Base-by-base conservation (phyloP, 192 early-diverging fungal genomes). In the Neocallimastix lanati region DNA sequence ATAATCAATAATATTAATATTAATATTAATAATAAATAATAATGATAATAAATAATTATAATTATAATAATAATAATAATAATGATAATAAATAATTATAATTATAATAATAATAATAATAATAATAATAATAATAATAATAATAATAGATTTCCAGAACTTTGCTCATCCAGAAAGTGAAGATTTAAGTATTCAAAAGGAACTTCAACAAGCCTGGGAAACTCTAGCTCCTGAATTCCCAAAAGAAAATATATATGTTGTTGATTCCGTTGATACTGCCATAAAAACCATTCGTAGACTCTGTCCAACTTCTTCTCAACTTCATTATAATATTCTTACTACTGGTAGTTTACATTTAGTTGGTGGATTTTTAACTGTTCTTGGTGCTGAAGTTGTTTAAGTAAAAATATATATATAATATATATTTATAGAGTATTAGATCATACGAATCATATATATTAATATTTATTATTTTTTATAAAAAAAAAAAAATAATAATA, bases 271-370 rank as follows among this genome's bases (percentile, higher is more conserved):
- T 81, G 87, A 93, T 79, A 89, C 88, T 28, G 92, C 93, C 3
- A 87, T 93, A 13, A 87, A 85, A 12, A 87, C 88, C 83, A 84
- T 91, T 76, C 50, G 9, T 67, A 25, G 11, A 80, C 79, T 28
- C 80, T 83, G 40, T 80, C 81, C 78, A 84, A 81, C 13, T 76
- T 78, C 81, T 35, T 77, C 76, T 67, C 28, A 78, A 16, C 76
- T 80, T 13, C 38, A 81, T 14, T 76, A 87, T 21, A 88, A 92
- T 67, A 93, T 96, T 2, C 85, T 99, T 30, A 92, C 92, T 29
- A 97, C 96, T 7, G 98, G 98, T 14, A 97, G 95, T 80, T 83
- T 99, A 81, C 93, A 97, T 81, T 83, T 99, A 79, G 90, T 97
- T 28, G 98, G 98, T 30, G 93, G 92, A 27, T 87, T 92, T 12